Conservation (phyloP, 1,284 basidiomycete species). For the Earliella scabrosa region DNA sequence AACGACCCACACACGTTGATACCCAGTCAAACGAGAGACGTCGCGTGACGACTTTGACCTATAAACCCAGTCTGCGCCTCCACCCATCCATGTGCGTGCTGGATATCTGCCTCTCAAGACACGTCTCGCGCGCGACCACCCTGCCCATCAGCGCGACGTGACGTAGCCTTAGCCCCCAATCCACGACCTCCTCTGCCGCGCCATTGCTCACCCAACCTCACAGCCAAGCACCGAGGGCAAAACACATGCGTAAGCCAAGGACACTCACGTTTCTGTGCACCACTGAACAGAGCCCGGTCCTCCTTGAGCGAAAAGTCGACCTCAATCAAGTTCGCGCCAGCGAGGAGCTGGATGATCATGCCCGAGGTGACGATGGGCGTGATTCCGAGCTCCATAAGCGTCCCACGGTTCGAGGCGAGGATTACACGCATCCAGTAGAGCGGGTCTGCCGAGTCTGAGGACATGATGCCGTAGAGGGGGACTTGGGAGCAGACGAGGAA, state of each 20-base stretch:
- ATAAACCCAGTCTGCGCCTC: no score
- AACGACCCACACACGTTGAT: no score
- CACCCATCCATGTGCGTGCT: no score
- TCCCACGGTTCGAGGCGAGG: conserved; percentile 96
- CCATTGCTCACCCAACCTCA: no score
- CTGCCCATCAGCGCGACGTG: neutral
- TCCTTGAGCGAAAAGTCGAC: conserved; percentile 98
- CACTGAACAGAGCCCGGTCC: conserved; percentile 94
- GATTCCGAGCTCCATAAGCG: conserved; percentile 99
- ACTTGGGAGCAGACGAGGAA: conserved; percentile 98
- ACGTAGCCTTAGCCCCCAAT: neutral
- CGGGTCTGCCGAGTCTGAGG: conserved; percentile 96
- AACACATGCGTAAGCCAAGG: no score
- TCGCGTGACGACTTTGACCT: no score
- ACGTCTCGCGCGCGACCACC: no score
- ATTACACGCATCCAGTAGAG: conserved; percentile 99
- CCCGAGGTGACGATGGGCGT: conserved; percentile 97
- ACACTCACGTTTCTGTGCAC: conserved; percentile 95
- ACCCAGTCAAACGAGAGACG: no score
- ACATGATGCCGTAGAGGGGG: conserved; percentile 97
- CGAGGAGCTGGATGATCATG: conserved; percentile 99
- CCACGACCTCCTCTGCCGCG: no score
- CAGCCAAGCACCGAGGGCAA: neutral
- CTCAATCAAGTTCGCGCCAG: conserved; percentile 96
- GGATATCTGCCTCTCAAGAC: no score